Evolutionary conservation across 177 flowering plant species (phyloP), one percentile per base, ranked within the genome.

Genomic region (Vitis hybrid): DNA sequence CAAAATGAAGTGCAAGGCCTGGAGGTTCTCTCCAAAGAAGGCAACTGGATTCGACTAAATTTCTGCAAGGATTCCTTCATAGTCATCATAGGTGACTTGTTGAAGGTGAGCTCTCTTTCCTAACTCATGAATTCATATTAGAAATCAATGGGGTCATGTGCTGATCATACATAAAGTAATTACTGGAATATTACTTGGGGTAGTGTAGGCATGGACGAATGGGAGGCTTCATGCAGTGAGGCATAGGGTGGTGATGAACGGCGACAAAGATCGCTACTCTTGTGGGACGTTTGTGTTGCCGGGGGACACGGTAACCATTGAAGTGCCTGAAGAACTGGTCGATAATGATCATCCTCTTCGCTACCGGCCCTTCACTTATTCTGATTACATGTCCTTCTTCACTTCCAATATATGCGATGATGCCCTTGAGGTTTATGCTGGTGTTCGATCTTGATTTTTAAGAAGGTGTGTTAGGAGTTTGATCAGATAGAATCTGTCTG

Each of bases 131-230:
- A 40, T 40, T 40, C 45, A 40, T 40, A 40, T 6, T 26, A 26
- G 5, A 26, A 26, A 26, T 26, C 30, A 26, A 26, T 26, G 30
- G 30, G 30, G 5, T 26, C 30, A 26, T 26, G 30, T 26, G 30
- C 30, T 26, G 30, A 26, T 26, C 30, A 26, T 26, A 26, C 30
- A 26, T 26, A 26, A 26, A 40, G 45, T 40, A 40, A 40, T 40
- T 40, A 40, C 45, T 40, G 8, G 45, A 40, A 40, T 40, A 40
- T 7, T 4, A 4, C 8, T 40, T 40, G 45, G 45, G 45, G 45
- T 40, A 13, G n/a, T 32, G n/a, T 52, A 79, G 82, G 80, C 78
- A 2, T 80, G 83, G 80, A 72, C 78, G 64, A 80, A 80, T 56
- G 83, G 80, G 30, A 74, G 78, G 30, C 58, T 77, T 6, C 72